Evolutionary conservation across 768 basidiomycete species (phyloP).

Genomic region (Tricholoma terreum): DNA sequence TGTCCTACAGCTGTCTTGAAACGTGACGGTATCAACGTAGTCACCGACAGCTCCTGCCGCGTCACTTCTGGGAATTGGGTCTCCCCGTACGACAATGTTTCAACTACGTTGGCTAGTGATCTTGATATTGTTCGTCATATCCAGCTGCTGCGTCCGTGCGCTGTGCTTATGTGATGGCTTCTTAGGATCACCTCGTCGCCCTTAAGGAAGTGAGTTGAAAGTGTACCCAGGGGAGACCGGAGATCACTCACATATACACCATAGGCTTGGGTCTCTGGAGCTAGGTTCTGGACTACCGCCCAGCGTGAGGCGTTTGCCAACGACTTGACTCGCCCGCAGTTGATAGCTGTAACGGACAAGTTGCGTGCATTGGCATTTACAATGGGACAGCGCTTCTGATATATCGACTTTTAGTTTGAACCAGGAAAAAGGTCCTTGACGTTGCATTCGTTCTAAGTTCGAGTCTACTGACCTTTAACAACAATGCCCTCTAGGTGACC

Average conservation of each 20-base stretch:
- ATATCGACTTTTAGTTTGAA: slow-evolving; percentile 33
- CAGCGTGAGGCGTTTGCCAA: slow-evolving; percentile 53
- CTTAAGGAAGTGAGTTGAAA: slow-evolving; percentile 41
- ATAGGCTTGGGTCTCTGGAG: slow-evolving; percentile 56
- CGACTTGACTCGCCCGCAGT: slow-evolving; percentile 52
- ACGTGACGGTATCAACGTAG: slow-evolving; percentile 44
- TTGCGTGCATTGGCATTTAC: slow-evolving; percentile 11
- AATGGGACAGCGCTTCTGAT: not conserved
- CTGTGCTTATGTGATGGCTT: not conserved
- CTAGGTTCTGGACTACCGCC: slow-evolving; percentile 46
- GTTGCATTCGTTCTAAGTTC: not conserved
- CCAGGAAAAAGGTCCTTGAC: slow-evolving; percentile 35
- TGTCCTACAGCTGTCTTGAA: slow-evolving; percentile 37
- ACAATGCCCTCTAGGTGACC: not conserved
- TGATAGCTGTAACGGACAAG: slow-evolving; percentile 47
- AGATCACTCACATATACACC: too few relatives aligned
- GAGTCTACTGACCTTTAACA: not conserved
- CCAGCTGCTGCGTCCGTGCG: not conserved
- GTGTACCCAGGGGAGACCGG: not conserved
- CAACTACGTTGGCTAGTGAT: slow-evolving; percentile 42
- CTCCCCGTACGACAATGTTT: slow-evolving; percentile 48
- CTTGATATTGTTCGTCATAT: slow-evolving; percentile 44
- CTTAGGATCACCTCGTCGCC: slow-evolving; percentile 51
- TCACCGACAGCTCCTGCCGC: slow-evolving; percentile 36
- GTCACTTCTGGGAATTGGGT: slow-evolving; percentile 51